Conservation (phyloP, 148 eudicot genomes). For the Rhododendron kiyosumense region DNA sequence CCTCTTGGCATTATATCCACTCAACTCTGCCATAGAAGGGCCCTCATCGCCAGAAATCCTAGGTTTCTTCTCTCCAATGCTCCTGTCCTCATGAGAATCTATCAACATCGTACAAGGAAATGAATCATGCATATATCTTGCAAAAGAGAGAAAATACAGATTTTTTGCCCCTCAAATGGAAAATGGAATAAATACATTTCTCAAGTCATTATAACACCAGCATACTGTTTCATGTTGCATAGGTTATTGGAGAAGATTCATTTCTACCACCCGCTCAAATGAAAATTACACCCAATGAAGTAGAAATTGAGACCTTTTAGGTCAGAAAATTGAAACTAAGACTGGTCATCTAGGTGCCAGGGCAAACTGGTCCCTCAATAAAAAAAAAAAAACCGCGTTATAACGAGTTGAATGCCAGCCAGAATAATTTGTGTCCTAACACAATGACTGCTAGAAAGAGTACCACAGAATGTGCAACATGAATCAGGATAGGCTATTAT, state of each 20-base stretch:
- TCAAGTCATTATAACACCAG: background rate
- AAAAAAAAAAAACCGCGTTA: background rate
- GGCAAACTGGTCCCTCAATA: background rate
- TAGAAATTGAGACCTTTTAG: background rate
- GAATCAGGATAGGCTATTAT: background rate
- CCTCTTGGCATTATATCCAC: slow-evolving; percentile 83
- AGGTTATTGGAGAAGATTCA: slow-evolving; percentile 1
- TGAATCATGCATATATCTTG: slow-evolving; percentile 5
- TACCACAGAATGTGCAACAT: background rate
- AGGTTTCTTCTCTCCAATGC: slow-evolving; percentile 86
- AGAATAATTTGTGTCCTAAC: background rate
- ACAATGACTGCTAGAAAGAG: background rate
- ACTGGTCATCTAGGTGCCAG: background rate
- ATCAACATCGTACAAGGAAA: slow-evolving; percentile 3
- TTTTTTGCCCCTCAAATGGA: background rate
- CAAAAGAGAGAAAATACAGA: background rate
- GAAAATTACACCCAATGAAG: background rate
- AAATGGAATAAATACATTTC: background rate
- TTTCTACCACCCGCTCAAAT: background rate
- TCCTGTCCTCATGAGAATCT: slow-evolving; percentile 64
- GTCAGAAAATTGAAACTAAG: background rate
- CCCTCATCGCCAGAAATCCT: slow-evolving; percentile 64
- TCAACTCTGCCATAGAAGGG: slow-evolving; percentile 50
- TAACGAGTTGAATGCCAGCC: background rate
- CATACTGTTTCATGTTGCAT: background rate